A percentile compares a stretch with the other conserved stretches of the same genome.
These are phyloP conservation scores for Pichia thaimueangensis DNA, from an alignment of 805 yeast genomes.

Conservation along the genomic window DNA sequence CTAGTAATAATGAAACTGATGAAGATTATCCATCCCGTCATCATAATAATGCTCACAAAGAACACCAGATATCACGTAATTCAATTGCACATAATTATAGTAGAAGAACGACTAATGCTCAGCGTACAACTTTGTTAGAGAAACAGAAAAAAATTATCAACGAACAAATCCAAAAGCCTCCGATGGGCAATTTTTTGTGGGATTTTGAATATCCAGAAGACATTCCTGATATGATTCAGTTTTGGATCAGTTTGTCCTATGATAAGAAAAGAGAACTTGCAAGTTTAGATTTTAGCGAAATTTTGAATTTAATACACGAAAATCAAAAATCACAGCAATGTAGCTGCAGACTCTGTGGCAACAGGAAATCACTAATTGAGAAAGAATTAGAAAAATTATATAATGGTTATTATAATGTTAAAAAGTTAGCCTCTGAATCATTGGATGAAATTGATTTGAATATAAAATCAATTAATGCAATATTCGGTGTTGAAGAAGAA, in stretches of 20 bases:
- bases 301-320: conserved; percentile 56
- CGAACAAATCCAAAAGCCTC: conserved; percentile 17
- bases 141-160: conserved; percentile 18
- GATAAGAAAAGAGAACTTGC: conserved; percentile 56
- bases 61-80: no score
- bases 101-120: not conserved
- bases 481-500: conserved; percentile 21
- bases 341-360: conserved; percentile 72
- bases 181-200: conserved; percentile 23
- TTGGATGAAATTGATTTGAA: conserved; percentile 33
- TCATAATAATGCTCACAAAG: conserved; percentile 8
- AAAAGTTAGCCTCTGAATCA: conserved; percentile 28
- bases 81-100: no score
- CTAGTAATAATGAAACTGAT: not conserved
- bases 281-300: conserved; percentile 60
- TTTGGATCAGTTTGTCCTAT: conserved; percentile 63
- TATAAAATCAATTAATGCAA: conserved; percentile 21
- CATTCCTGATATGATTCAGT: conserved; percentile 42
- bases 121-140: conserved; percentile 10
- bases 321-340: conserved; percentile 56
- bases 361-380: conserved; percentile 64
- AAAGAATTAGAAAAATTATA: conserved; percentile 71
- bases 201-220: conserved; percentile 42
- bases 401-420: conserved; percentile 53
- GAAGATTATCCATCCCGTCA: no score